Evolutionary conservation across 1,284 basidiomycete species (phyloP).

Genomic region (Abortiporus biennis): DNA sequence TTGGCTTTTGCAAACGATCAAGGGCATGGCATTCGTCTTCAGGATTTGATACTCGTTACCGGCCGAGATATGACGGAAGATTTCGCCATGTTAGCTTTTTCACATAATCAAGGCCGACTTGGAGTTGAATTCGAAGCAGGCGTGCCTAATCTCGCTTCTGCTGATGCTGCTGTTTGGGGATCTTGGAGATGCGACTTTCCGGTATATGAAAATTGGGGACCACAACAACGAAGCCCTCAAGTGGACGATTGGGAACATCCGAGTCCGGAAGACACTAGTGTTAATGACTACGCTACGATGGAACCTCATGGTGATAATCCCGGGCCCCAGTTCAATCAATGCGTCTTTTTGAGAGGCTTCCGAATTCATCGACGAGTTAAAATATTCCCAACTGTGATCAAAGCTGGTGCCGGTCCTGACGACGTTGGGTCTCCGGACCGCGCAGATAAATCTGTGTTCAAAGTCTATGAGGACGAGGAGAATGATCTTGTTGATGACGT

Average conservation of each 20-base stretch:
- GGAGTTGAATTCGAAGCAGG: conserved; percentile 5
- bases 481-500: too few species aligned
- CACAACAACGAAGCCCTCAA: too few species aligned
- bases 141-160: conserved; percentile 1
- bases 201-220: too few species aligned
- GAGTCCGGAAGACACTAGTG: too few species aligned
- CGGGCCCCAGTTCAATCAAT: conserved; percentile 8
- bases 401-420: conserved; percentile 6
- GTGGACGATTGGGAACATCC: too few species aligned
- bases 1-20: conserved; percentile 5
- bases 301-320: too few species aligned
- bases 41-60: conserved; percentile 10
- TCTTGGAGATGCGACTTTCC: too few species aligned
- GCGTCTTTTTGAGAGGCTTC: conserved; percentile 7
- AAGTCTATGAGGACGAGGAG: too few species aligned
- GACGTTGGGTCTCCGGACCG: conserved; percentile 2
- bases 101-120: not conserved
- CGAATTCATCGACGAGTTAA: not conserved
- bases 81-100: conserved; percentile 10
- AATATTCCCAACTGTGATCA: conserved; percentile 5
- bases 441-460: too few species aligned
- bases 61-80: conserved; percentile 9
- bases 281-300: too few species aligned
- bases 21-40: conserved; percentile 3
- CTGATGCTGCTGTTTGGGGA: conserved; percentile 8